Percentiles rank a stretch among this genome's conserved stretches.
Conservation (phyloP, 441 rosid species). For the Lepidium campestre region DNA sequence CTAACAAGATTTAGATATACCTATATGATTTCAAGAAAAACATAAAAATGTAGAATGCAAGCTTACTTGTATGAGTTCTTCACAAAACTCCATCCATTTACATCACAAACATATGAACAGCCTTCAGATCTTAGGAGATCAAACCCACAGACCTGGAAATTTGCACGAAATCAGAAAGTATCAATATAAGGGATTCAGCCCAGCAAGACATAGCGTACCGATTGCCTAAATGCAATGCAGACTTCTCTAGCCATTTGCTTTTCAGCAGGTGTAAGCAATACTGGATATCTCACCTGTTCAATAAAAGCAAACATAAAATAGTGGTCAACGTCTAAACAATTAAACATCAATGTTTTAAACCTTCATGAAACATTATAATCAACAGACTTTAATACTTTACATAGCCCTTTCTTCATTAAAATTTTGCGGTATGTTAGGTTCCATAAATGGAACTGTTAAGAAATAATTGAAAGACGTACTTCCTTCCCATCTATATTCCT, state of each 20-base stretch:
- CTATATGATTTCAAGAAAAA: neutral
- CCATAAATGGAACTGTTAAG: neutral
- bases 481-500: conserved; percentile 99
- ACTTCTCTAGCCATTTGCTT: conserved; percentile 99
- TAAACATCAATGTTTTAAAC: neutral
- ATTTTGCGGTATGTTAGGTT: neutral
- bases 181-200: neutral
- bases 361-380: conserved; percentile 3
- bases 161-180: neutral
- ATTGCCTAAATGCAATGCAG: conserved; percentile 96
- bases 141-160: conserved; percentile 94
- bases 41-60: neutral
- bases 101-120: conserved; percentile 98
- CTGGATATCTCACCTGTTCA: conserved; percentile 97
- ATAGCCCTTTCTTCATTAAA: neutral
- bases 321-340: neutral
- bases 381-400: neutral
- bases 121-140: conserved; percentile 98
- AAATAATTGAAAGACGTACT: conserved; percentile 40
- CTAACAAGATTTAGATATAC: neutral
- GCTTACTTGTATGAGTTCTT: conserved; percentile 97
- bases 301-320: conserved; percentile 14
- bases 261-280: conserved; percentile 91
- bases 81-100: conserved; percentile 99
- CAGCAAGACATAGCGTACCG: conserved; percentile 42